Evolutionary conservation across 495 filamentous ascomycete species (phyloP).

Genomic region (Penicillium tannophilum): DNA sequence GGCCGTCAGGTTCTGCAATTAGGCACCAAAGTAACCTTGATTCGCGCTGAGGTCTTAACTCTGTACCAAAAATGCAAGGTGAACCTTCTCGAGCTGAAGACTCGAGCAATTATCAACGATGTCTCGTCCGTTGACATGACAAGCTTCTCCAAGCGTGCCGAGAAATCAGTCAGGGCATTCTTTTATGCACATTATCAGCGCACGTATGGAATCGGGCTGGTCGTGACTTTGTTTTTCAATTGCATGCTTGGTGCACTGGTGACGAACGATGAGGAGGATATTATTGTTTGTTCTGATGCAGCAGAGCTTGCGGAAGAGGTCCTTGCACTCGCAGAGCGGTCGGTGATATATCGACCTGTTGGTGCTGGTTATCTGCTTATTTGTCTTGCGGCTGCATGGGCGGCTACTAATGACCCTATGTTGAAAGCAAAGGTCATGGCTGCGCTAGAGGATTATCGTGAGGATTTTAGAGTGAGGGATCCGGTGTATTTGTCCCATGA

Average conservation of each 20-base stretch:
- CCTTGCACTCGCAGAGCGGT: constrained; percentile 29
- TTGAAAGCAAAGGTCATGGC: constrained; percentile 17
- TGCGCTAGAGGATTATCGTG: constrained; percentile 29
- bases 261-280: background rate
- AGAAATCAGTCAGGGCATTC: constrained; percentile 6
- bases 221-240: constrained; percentile 37
- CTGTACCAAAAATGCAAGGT: constrained; percentile 32
- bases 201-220: constrained; percentile 35
- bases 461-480: constrained; percentile 26
- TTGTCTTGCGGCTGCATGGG: constrained; percentile 32
- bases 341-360: constrained; percentile 34
- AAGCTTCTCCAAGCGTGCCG: background rate
- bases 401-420: constrained; percentile 23
- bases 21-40: constrained; percentile 8
- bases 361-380: constrained; percentile 37
- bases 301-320: constrained; percentile 30
- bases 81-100: constrained; percentile 20
- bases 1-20: constrained; percentile 14
- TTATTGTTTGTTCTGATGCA: constrained; percentile 24
- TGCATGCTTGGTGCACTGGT: constrained; percentile 30
- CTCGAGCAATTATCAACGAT: constrained; percentile 13
- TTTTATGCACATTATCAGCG: constrained; percentile 37
- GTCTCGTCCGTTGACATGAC: constrained; percentile 6
- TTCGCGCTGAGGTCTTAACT: constrained; percentile 27
- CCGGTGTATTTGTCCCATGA: background rate